phyloP scores from a whole-genome alignment of 2,329 filamentous ascomycete species.

The Capronia coronata region DNA sequence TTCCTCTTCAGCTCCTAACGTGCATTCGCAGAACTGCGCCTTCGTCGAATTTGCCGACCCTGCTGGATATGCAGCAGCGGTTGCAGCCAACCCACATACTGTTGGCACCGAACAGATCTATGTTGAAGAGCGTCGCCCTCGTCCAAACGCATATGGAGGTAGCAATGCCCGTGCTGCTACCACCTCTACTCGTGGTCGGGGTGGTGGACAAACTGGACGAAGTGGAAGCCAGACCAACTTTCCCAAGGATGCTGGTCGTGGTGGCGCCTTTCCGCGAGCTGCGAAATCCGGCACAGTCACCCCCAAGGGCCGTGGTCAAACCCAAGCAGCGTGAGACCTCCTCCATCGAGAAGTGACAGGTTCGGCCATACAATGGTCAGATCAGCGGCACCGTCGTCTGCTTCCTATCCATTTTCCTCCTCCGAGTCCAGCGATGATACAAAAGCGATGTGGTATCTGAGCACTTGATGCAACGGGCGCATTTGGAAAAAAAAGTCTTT shows the following conservation, averaged over 20 bases:
- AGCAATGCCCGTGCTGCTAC: conserved; percentile 58
- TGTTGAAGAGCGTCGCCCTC: conserved; percentile 83
- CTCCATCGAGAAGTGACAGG: neutral
- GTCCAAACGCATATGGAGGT: conserved; percentile 60
- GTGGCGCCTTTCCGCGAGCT: conserved; percentile 60
- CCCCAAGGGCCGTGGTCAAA: conserved; percentile 41
- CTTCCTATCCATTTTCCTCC: conserved; percentile 3
- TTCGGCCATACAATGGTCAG: neutral
- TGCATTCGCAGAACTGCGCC: conserved; percentile 68
- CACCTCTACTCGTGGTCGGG: conserved; percentile 58
- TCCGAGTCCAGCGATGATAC: conserved; percentile 11
- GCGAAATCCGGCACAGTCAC: conserved; percentile 51
- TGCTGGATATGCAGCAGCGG: conserved; percentile 75
- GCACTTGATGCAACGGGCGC: conserved; percentile 21
- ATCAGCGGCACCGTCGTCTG: neutral
- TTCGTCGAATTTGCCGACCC: conserved; percentile 86
- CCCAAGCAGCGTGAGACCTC: conserved; percentile 38
- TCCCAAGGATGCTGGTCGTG: conserved; percentile 61
- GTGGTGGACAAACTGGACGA: conserved; percentile 40
- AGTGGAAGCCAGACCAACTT: conserved; percentile 60
- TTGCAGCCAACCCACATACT: conserved; percentile 75
- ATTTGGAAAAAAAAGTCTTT: conserved; percentile 25
- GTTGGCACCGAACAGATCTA: conserved; percentile 75
- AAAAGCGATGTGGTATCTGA: conserved; percentile 16
- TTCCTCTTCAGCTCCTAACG: conserved; percentile 22